phyloP scores from a whole-genome alignment of 2,329 filamentous ascomycete genomes.

The Aspergillus sp. region DNA sequence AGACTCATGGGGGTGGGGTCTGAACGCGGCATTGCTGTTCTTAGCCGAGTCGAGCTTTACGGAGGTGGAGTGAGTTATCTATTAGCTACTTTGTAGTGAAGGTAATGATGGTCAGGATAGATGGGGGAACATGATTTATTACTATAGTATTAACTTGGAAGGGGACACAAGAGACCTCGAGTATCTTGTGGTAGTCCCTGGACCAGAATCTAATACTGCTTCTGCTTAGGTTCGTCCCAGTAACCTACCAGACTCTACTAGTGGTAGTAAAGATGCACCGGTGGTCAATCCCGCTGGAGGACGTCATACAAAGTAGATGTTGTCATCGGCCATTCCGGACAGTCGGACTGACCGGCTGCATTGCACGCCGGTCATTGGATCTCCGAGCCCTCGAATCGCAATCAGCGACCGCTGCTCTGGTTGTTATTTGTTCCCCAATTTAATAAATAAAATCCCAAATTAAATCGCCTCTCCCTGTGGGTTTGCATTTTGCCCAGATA shows the following conservation, averaged over 20 bases:
- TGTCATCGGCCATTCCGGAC: conserved; percentile 1
- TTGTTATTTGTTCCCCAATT: background rate
- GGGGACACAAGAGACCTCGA: too few species aligned
- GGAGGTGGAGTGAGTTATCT: background rate
- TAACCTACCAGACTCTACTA: too few species aligned
- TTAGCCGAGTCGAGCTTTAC: conserved; percentile 1
- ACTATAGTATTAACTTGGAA: too few species aligned
- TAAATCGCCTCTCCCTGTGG: background rate
- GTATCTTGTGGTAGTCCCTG: too few species aligned
- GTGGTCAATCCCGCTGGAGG: background rate
- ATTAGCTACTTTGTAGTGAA: too few species aligned
- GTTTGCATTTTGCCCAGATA: too few species aligned
- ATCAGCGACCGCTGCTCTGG: background rate
- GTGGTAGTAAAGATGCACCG: background rate
- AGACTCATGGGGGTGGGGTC: background rate
- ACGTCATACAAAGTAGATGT: background rate
- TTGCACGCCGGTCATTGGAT: conserved; percentile 4
- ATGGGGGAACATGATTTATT: too few species aligned
- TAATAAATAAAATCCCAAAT: background rate
- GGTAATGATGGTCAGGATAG: too few species aligned
- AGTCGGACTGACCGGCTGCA: background rate
- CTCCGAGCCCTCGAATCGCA: background rate
- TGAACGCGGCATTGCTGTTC: background rate
- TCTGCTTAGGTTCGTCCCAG: background rate
- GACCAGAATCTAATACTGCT: background rate